Base-by-base conservation (phyloP, 208 protist species). In the Kentomonas sorsogonicus region DNA sequence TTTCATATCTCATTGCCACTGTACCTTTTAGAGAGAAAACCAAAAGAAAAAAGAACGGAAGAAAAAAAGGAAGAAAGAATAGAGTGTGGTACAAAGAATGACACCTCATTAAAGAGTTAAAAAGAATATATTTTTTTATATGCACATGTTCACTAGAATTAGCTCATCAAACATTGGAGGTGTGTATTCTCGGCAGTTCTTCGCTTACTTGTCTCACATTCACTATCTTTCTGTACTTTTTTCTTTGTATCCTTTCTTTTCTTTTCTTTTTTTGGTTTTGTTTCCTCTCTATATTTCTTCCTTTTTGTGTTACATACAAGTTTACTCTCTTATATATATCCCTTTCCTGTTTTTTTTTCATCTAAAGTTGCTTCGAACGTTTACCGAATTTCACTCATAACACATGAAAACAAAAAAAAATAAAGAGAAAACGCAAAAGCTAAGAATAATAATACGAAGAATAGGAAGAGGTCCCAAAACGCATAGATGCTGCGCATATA, bases 241-340 rank as follows among this genome's bases (percentile, higher is more conserved):
- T 63, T 56, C 58, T 45, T 53, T 48, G 56, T 63, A 16, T 25
- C n/a, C 30, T 27, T 53, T 54, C 11, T 53, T 45, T 31, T 73
- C 36, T n/a, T 36, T 64, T 53, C 25, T 66, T 53, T 5, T 29
- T 44, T 47, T n/a, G 18, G 2, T 20, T 52, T 18, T 30, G 43
- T 22, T 5, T 61, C 41, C 22, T 3, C 43, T 60, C 18, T 20
- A 53, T 36, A 34, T 50, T 41, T 25, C 62, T 22, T 39, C 18
- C 50, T 23, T 58, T 2, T n/a, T n/a, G n/a, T n/a, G n/a, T n/a
- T n/a, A n/a, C n/a, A n/a, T 48, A 18, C 16, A 27, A 3, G 50
- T 53, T 4, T 53, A 31, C 20, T 13, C 9, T 2, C 22, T 23
- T 29, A 33, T 22, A 18, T 15, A 26, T 27, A 0, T n/a, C 20